Percentiles rank a stretch among this genome's conserved stretches.
phyloP scores from a whole-genome alignment of 1,139 yeast species.

The Magnusiomyces clavatus region DNA sequence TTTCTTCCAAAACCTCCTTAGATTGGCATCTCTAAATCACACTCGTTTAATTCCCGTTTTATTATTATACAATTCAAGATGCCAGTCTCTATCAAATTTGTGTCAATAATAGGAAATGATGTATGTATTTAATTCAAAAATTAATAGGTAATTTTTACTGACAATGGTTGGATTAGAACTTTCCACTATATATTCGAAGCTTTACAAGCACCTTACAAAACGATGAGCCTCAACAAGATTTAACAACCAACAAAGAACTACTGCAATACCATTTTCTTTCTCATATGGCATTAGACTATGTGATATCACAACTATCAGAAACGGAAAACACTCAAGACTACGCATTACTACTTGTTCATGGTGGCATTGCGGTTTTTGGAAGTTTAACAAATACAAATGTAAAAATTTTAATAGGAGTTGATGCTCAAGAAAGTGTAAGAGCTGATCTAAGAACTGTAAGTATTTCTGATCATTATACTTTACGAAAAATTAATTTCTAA shows the following conservation, averaged over 20 bases:
- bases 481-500: neutral
- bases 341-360: constrained; percentile 34
- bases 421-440: constrained; percentile 26
- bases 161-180: constrained; percentile 18
- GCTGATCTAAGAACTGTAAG: constrained; percentile 24
- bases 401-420: constrained; percentile 34
- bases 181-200: constrained; percentile 25
- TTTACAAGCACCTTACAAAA: constrained; percentile 15
- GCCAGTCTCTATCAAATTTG: constrained; percentile 25
- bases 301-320: constrained; percentile 25
- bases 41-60: neutral
- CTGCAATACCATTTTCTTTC: constrained; percentile 34
- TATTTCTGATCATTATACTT: neutral
- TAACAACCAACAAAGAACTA: constrained; percentile 15
- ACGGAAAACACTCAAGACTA: constrained; percentile 26
- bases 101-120: constrained; percentile 27
- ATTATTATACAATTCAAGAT: constrained; percentile 8
- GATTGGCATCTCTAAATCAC: neutral
- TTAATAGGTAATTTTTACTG: neutral
- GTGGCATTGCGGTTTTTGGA: constrained; percentile 38
- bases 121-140: constrained; percentile 17
- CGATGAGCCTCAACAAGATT: constrained; percentile 9
- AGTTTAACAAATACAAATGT: constrained; percentile 34
- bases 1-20: neutral
- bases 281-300: constrained; percentile 38